phyloP scores from a whole-genome alignment of 768 basidiomycete species.

The Lactifluus piperatus region DNA sequence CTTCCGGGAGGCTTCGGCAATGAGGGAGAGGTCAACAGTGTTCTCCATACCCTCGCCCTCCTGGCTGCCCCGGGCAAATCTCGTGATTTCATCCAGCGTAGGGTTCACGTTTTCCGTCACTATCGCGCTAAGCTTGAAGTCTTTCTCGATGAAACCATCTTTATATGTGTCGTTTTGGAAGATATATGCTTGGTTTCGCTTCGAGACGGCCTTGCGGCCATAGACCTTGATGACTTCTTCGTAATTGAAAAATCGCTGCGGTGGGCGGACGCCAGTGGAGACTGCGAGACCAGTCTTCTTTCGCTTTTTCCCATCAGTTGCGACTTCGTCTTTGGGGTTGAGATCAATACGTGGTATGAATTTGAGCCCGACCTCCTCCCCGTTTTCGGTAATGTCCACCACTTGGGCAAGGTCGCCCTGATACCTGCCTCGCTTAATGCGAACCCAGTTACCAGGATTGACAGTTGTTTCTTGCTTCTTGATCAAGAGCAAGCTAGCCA shows the following conservation, averaged over 20 bases:
- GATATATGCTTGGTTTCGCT: slow-evolving; percentile 66
- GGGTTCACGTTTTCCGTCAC: slow-evolving; percentile 87
- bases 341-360: slow-evolving; percentile 98
- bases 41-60: slow-evolving; percentile 50
- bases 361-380: slow-evolving; percentile 86
- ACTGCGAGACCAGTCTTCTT: slow-evolving; percentile 51
- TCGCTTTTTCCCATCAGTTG: slow-evolving; percentile 64
- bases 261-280: slow-evolving; percentile 58
- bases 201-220: slow-evolving; percentile 66
- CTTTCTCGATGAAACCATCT: slow-evolving; percentile 94
- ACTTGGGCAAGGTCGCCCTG: slow-evolving; percentile 93
- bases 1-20: slow-evolving; percentile 87
- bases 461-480: slow-evolving; percentile 89
- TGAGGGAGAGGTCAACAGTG: slow-evolving; percentile 79
- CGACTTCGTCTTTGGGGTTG: slow-evolving; percentile 74
- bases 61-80: slow-evolving; percentile 72
- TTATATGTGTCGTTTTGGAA: slow-evolving; percentile 93
- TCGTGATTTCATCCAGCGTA: slow-evolving; percentile 92
- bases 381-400: slow-evolving; percentile 86
- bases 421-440: slow-evolving; percentile 89
- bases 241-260: slow-evolving; percentile 87
- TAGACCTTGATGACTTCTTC: slow-evolving; percentile 88
- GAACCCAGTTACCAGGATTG: slow-evolving; percentile 86
- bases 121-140: slow-evolving; percentile 74
- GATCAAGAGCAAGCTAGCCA: slow-evolving; percentile 92